Conservation (phyloP, 2,329 filamentous ascomycete genomes). For the Talaromyces sp. region DNA sequence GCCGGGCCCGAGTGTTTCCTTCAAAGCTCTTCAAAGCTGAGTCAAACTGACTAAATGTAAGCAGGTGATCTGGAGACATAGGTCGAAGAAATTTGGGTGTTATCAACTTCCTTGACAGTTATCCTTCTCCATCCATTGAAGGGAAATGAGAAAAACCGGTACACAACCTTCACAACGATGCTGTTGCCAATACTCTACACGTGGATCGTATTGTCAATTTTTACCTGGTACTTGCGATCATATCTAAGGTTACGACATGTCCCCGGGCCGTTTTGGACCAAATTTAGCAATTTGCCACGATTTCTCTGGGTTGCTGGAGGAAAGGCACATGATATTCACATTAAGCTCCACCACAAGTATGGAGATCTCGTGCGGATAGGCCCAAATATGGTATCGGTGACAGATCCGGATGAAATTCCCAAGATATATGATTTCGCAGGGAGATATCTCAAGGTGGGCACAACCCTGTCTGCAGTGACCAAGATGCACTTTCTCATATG, state of each 20-base stretch:
- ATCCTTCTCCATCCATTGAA: background rate
- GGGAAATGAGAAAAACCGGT: too few species aligned
- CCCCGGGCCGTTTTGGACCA: constrained; percentile 9
- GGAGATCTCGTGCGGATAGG: constrained; percentile 10
- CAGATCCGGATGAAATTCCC: constrained; percentile 3
- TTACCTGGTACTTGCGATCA: background rate
- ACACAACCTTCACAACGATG: background rate
- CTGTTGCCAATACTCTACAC: background rate
- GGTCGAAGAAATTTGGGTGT: background rate
- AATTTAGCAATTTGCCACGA: constrained; percentile 2
- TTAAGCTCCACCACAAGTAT: constrained; percentile 10
- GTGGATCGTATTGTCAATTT: background rate
- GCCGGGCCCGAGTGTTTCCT: background rate
- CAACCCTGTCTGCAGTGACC: background rate
- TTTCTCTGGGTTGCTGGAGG: background rate
- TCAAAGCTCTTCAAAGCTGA: background rate
- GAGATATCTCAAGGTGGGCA: constrained; percentile 3
- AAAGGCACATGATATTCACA: background rate
- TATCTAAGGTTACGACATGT: constrained; percentile 1
- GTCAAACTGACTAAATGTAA: background rate
- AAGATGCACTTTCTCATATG: background rate
- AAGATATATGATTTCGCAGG: constrained; percentile 4
- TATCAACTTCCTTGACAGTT: background rate
- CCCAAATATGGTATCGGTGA: constrained; percentile 12
- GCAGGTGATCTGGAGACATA: background rate